Evolutionary conservation across 148 eudicot genomes (phyloP).

Genomic region (Pouteria glomerata): DNA sequence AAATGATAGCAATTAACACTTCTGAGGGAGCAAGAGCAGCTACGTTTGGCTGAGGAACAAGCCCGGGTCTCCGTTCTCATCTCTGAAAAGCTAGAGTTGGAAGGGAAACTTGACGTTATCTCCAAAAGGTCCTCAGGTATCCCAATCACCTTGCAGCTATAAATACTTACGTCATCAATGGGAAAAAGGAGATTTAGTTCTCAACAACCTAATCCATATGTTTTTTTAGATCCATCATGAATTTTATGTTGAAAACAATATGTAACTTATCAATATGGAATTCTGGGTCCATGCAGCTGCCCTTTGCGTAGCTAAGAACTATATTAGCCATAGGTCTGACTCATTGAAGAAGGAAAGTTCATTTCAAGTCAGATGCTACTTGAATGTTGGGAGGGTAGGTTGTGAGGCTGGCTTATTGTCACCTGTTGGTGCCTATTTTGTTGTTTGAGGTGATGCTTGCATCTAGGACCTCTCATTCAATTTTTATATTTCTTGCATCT

Average conservation of each 20-base stretch:
- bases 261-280: background rate
- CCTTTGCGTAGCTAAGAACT: background rate
- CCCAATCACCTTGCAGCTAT: background rate
- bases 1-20: conserved; percentile 59
- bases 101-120: conserved; percentile 57
- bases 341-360: too few relatives aligned
- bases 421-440: background rate
- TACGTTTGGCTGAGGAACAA: conserved; percentile 62
- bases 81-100: conserved; percentile 71
- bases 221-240: background rate
- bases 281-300: background rate
- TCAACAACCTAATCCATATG: background rate
- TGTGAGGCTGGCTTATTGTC: background rate
- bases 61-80: conserved; percentile 52
- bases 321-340: background rate
- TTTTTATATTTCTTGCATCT: background rate
- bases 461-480: background rate
- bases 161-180: background rate
- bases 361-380: too few relatives aligned
- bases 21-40: conserved; percentile 84
- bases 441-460: background rate
- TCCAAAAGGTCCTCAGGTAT: conserved; percentile 56
- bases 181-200: conserved; percentile 1
- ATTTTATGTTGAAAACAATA: background rate
- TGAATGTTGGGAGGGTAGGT: background rate